Evolutionary conservation across 306 rosid species (phyloP), one percentile per base, ranked within the genome.

Genomic region (Cucurbita maxima): DNA sequence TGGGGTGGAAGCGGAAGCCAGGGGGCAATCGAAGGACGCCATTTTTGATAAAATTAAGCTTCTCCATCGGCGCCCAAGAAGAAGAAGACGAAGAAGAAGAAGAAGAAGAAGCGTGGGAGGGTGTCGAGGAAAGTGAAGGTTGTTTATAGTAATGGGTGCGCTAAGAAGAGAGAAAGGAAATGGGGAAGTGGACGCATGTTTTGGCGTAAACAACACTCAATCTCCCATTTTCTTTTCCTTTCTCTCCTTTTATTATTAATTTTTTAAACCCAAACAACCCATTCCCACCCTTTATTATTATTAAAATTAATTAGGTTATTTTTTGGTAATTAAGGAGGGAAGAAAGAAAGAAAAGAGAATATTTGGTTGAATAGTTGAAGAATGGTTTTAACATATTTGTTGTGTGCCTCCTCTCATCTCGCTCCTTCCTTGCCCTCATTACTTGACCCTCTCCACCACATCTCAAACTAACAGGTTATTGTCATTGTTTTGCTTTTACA

Each of bases 141-240:
- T 79, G 84, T 85, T 94, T 94, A 94, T 94, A 94, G 96, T 84
- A 93, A 87, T 75, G 87, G 84, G 75, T 86, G 85, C 79, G 82
- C 66, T 86, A 76, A 66, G 36, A 5, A 15, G 48, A 66, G 60
- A 20, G 66, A 73, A 58, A n/a, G 54, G 62, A 71, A 74, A 72
- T 73, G 63, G 82, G 63, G 82, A 79, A 80, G 80, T 76, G 70
- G 89, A 87, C 86, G 85, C 89, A 84, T 79, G 74, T 86, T 47
- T 84, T 88, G 83, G 92, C 97, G 97, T 94, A 86, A 86, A 81
- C 86, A 20, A 86, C 81, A 94, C 99, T 89, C 99, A 88, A 94
- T 40, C 88, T 79, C 70, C 4, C 15, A 67, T 83, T 80, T 59
- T 71, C 81, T 40, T 40, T 47, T 12, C 12, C 5, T 19, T 20